Evolutionary conservation across 2,329 filamentous ascomycete genomes (phyloP).

Genomic region (Colletotrichum eleusines): DNA sequence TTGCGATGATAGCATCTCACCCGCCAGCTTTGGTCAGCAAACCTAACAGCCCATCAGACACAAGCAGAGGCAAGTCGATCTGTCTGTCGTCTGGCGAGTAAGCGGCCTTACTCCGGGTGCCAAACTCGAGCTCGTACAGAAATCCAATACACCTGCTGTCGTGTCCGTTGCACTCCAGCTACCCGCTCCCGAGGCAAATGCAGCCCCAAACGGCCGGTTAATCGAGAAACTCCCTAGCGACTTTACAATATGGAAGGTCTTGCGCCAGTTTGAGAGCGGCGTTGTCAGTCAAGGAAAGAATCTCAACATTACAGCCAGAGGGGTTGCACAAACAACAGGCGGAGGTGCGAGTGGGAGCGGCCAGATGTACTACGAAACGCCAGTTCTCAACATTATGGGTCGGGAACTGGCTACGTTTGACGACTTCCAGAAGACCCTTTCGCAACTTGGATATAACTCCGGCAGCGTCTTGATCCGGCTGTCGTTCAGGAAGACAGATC

Average conservation of each 20-base stretch:
- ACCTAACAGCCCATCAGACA: constrained; percentile 64
- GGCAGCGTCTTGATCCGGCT: constrained; percentile 85
- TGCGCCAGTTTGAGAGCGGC: constrained; percentile 90
- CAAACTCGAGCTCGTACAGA: constrained; percentile 90
- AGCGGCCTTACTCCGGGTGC: constrained; percentile 87
- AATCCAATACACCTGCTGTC: constrained; percentile 85
- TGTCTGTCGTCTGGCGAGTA: constrained; percentile 86
- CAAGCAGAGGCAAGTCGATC: constrained; percentile 86
- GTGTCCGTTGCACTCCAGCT: constrained; percentile 92
- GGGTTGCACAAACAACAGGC: constrained; percentile 71
- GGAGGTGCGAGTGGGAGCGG: constrained; percentile 72
- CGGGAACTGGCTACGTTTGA: constrained; percentile 80
- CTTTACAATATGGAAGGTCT: constrained; percentile 87
- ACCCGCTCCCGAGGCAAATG: constrained; percentile 75
- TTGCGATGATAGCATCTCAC: constrained; percentile 1
- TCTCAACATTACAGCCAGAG: constrained; percentile 87
- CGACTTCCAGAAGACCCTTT: constrained; percentile 90
- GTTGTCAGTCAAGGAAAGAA: constrained; percentile 70
- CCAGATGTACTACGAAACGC: constrained; percentile 88
- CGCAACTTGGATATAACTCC: constrained; percentile 87
- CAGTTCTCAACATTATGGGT: constrained; percentile 85
- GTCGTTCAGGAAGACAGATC: constrained; percentile 79
- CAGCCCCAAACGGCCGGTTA: constrained; percentile 74
- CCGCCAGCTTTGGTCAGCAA: constrained; percentile 1
- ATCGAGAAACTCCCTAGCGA: constrained; percentile 90